A percentile compares a stretch with the other conserved stretches of the same genome.
phyloP scores from a whole-genome alignment of 2,329 filamentous ascomycete species.

The Penicillium sp. region DNA sequence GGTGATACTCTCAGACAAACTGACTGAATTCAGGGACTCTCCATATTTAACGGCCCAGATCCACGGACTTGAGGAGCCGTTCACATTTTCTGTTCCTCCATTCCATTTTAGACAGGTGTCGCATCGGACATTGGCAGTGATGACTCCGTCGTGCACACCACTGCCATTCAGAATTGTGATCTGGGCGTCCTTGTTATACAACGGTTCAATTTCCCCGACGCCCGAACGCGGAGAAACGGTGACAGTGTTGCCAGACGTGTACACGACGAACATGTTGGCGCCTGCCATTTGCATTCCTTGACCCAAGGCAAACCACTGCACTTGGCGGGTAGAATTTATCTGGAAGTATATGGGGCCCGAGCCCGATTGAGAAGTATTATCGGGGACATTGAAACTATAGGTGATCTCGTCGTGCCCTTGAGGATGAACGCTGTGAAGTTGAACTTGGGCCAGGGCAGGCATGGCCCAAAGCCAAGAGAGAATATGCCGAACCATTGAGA shows the following conservation, averaged over 20 bases:
- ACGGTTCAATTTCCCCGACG: slow-evolving; percentile 48
- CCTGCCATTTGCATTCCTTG: slow-evolving; percentile 54
- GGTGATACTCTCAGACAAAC: slow-evolving; percentile 13
- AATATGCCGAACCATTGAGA: neutral
- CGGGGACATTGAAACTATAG: slow-evolving; percentile 55
- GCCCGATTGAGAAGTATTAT: slow-evolving; percentile 49
- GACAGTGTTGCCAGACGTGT: slow-evolving; percentile 53
- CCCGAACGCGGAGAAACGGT: slow-evolving; percentile 57
- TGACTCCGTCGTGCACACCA: slow-evolving; percentile 51
- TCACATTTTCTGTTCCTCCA: slow-evolving; percentile 13
- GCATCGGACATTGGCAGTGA: slow-evolving; percentile 58
- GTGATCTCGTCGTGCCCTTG: slow-evolving; percentile 9
- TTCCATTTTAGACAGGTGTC: slow-evolving; percentile 27
- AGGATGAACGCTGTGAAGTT: slow-evolving; percentile 13
- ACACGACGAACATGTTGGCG: slow-evolving; percentile 59
- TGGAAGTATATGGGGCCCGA: slow-evolving; percentile 58
- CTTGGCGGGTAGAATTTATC: slow-evolving; percentile 51
- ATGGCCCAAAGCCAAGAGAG: slow-evolving; percentile 7
- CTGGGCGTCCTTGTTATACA: slow-evolving; percentile 42
- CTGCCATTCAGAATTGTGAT: slow-evolving; percentile 59
- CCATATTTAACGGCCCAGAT: slow-evolving; percentile 29
- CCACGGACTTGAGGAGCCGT: slow-evolving; percentile 22
- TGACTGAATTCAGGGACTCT: slow-evolving; percentile 17
- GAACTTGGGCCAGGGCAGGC: slow-evolving; percentile 11
- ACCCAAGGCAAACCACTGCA: slow-evolving; percentile 56